Evolutionary conservation across 148 eudicot species (phyloP).

Genomic region (Nyssa sinensis): DNA sequence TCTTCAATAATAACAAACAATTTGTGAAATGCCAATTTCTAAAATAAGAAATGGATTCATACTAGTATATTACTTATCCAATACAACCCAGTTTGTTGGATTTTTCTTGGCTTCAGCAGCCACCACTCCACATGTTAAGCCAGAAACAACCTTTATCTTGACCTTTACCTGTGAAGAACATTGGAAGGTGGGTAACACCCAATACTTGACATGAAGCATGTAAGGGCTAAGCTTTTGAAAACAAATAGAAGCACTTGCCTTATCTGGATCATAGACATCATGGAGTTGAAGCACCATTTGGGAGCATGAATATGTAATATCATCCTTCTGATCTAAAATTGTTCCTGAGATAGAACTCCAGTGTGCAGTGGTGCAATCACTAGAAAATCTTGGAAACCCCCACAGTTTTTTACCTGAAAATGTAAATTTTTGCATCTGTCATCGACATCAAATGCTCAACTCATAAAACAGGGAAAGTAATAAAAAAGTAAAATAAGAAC

Average conservation of each 20-base stretch:
- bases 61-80: constrained; percentile 61
- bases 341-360: constrained; percentile 62
- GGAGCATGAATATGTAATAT: constrained; percentile 54
- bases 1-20: not conserved
- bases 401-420: constrained; percentile 55
- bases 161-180: constrained; percentile 52
- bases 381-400: constrained; percentile 53
- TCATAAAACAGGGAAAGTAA: not conserved
- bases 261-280: constrained; percentile 58
- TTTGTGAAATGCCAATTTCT: not conserved
- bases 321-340: constrained; percentile 54
- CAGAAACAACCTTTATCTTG: constrained; percentile 61
- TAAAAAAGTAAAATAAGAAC: not conserved
- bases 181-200: constrained; percentile 1
- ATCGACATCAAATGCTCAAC: too few species aligned
- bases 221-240: not conserved
- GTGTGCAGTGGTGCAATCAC: constrained; percentile 52
- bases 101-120: constrained; percentile 69
- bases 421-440: constrained; percentile 3
- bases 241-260: constrained; percentile 35
- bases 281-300: constrained; percentile 61
- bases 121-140: constrained; percentile 52
- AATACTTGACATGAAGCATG: not conserved
- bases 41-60: constrained; percentile 1
- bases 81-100: constrained; percentile 64